These are phyloP conservation scores for Orobanche coerulescens DNA, from an alignment of 257 asterid genomes.

Conservation along the genomic window DNA sequence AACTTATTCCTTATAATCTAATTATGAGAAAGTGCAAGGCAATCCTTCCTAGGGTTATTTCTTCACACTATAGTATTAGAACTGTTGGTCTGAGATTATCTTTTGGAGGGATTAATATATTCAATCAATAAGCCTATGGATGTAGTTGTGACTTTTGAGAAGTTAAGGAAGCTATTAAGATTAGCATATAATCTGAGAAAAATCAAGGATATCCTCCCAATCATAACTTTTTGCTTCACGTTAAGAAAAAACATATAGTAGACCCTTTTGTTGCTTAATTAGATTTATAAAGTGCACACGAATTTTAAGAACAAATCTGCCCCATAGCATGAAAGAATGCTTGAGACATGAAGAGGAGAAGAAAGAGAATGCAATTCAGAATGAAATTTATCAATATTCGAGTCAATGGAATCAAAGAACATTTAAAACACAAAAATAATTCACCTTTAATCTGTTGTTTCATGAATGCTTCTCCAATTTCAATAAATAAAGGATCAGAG, in stretches of 20 bases:
- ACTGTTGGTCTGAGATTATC: no score
- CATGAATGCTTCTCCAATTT: slow-evolving; percentile 88
- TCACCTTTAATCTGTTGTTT: slow-evolving; percentile 62
- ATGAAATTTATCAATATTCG: not conserved
- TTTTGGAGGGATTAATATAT: no score
- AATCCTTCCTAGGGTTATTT: no score
- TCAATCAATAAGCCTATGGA: no score
- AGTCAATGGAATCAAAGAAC: slow-evolving; percentile 12
- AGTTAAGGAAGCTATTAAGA: not conserved
- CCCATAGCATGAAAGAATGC: not conserved
- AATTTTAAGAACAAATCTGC: not conserved
- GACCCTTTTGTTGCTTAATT: no score
- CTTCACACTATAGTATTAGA: no score
- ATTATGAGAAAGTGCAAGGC: no score
- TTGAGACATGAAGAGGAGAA: not conserved
- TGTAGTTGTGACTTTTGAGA: no score
- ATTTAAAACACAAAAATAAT: not conserved
- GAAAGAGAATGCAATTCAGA: not conserved
- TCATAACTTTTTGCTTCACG: no score
- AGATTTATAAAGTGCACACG: no score
- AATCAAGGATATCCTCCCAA: not conserved
- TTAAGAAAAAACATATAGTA: no score
- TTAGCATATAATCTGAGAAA: not conserved
- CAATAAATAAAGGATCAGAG: slow-evolving; percentile 76
- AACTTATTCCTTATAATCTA: no score